Evolutionary conservation across 179 eudicot genomes (phyloP).

Genomic region (Dionaea muscipula): DNA sequence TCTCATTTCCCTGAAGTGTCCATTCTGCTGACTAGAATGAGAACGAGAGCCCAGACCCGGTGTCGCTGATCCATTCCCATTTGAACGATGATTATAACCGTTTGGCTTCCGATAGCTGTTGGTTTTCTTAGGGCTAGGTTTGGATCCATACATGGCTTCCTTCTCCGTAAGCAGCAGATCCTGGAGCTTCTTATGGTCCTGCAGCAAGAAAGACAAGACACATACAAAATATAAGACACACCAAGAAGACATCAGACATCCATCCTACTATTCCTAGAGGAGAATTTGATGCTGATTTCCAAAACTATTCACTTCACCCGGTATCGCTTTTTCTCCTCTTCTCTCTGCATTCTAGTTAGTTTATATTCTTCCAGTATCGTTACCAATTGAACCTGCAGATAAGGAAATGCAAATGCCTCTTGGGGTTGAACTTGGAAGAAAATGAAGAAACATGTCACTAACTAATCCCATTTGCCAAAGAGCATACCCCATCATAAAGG

Average conservation of each 20-base stretch:
- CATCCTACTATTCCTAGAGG: background rate
- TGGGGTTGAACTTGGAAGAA: slow-evolving; percentile 4
- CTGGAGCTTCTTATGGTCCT: slow-evolving; percentile 69
- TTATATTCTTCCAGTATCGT: slow-evolving; percentile 57
- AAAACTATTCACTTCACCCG: slow-evolving; percentile 33
- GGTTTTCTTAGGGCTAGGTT: slow-evolving; percentile 56
- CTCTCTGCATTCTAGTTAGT: slow-evolving; percentile 41
- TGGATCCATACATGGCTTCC: slow-evolving; percentile 53
- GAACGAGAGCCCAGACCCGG: slow-evolving; percentile 61
- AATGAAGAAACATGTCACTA: background rate
- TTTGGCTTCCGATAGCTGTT: slow-evolving; percentile 50
- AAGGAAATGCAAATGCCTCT: background rate
- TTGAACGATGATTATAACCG: slow-evolving; percentile 23
- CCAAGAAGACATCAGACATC: background rate
- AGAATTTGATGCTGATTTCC: background rate
- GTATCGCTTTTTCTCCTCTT: slow-evolving; percentile 43
- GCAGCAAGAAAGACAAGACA: slow-evolving; percentile 1
- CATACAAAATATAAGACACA: background rate
- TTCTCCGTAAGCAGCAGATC: slow-evolving; percentile 48
- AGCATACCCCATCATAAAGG: slow-evolving; percentile 53
- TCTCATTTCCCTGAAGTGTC: slow-evolving; percentile 51
- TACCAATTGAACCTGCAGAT: slow-evolving; percentile 47
- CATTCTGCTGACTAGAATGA: slow-evolving; percentile 39
- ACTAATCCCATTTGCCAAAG: background rate
- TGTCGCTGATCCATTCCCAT: slow-evolving; percentile 46